Conservation (phyloP, 768 basidiomycete genomes). For the Cystobasidium ongulense region DNA sequence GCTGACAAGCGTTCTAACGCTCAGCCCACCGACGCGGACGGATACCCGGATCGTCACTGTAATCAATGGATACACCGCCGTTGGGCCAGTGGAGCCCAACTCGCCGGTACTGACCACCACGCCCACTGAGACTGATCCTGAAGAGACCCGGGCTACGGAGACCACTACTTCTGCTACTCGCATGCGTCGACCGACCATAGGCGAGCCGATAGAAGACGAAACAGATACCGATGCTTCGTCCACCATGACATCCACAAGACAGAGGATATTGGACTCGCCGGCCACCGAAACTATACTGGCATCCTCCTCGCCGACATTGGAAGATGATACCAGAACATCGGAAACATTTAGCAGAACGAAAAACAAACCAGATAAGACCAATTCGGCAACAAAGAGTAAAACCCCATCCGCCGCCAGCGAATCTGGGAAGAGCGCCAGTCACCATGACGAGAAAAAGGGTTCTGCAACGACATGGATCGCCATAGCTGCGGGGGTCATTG, state of each 20-base stretch:
- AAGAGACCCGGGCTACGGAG: neutral
- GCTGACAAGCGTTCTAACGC: neutral
- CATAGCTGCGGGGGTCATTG: conserved; percentile 9
- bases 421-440: neutral
- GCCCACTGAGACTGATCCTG: neutral
- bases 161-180: neutral
- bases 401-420: neutral
- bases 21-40: neutral
- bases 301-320: neutral
- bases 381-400: neutral
- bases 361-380: neutral
- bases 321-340: neutral
- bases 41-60: neutral
- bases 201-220: neutral
- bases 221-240: neutral
- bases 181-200: neutral
- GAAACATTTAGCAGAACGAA: neutral
- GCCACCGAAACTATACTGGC: neutral
- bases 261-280: neutral
- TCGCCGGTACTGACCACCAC: neutral
- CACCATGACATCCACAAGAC: neutral
- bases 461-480: neutral
- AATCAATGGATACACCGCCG: neutral
- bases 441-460: neutral
- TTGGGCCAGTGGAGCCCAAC: neutral